Percentiles rank a stretch among this genome's conserved stretches.
phyloP scores from a whole-genome alignment of 2,329 filamentous ascomycete species.

The Eutypa lata region DNA sequence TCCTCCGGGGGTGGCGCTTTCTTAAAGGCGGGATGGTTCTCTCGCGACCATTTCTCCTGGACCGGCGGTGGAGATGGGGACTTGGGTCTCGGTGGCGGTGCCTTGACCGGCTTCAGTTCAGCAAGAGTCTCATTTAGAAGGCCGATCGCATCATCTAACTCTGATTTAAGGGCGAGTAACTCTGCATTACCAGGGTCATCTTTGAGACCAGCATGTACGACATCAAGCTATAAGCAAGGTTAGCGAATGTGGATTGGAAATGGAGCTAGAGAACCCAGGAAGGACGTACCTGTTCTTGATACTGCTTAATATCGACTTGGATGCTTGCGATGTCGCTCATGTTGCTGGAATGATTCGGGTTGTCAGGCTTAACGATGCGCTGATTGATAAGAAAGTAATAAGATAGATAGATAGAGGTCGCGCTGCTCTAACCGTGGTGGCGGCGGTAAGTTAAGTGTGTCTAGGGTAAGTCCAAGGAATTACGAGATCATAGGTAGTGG shows the following conservation, averaged over 20 bases:
- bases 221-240: slow-evolving; percentile 60
- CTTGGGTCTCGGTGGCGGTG: slow-evolving; percentile 38
- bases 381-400: neutral
- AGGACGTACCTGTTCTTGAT: slow-evolving; percentile 53
- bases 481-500: neutral
- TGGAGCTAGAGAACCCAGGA: neutral
- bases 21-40: slow-evolving; percentile 76
- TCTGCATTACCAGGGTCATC: slow-evolving; percentile 79
- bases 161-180: slow-evolving; percentile 71
- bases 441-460: neutral
- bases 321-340: slow-evolving; percentile 43
- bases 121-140: slow-evolving; percentile 77
- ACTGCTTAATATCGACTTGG: slow-evolving; percentile 52
- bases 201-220: slow-evolving; percentile 71
- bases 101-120: slow-evolving; percentile 67
- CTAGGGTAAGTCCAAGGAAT: no score
- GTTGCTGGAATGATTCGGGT: slow-evolving; percentile 7
- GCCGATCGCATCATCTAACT: slow-evolving; percentile 78
- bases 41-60: slow-evolving; percentile 73
- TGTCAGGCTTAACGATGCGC: neutral
- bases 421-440: neutral
- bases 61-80: slow-evolving; percentile 47
- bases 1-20: slow-evolving; percentile 51
- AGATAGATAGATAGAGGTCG: neutral
- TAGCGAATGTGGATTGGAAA: slow-evolving; percentile 13